Percentiles rank a stretch among this genome's conserved stretches.
Evolutionary conservation across 768 basidiomycete species (phyloP).

Genomic region (Lactarius sanguifluus): DNA sequence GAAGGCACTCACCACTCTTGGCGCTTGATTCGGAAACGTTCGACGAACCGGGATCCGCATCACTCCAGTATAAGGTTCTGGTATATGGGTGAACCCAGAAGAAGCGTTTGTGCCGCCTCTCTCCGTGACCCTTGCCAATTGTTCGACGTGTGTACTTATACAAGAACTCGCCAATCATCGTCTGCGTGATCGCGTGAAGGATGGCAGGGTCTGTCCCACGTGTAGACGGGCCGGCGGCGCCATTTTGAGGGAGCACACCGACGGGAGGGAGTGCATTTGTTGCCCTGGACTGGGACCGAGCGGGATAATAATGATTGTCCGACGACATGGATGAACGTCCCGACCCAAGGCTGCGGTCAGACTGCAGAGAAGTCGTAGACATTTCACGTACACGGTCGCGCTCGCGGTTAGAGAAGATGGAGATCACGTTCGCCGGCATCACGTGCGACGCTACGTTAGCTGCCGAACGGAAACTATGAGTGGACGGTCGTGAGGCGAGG

Average conservation of each 20-base stretch:
- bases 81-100: constrained; percentile 99
- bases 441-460: constrained; percentile 58
- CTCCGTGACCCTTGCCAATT: constrained; percentile 88
- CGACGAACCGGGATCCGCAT: constrained; percentile 87
- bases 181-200: constrained; percentile 98
- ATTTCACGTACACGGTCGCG: constrained; percentile 57
- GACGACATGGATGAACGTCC: constrained; percentile 84
- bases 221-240: constrained; percentile 25
- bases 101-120: constrained; percentile 89
- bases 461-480: constrained; percentile 79
- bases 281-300: constrained; percentile 38
- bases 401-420: constrained; percentile 34
- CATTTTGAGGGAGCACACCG: constrained; percentile 37
- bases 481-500: constrained; percentile 72
- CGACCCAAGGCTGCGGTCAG: constrained; percentile 66
- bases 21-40: constrained; percentile 90
- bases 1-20: constrained; percentile 81
- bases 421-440: constrained; percentile 49
- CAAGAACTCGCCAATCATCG: constrained; percentile 99
- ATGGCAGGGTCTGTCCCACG: constrained; percentile 74
- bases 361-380: constrained; percentile 68
- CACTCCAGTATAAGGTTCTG: constrained; percentile 96
- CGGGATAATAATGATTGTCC: constrained; percentile 56
- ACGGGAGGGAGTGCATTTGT: constrained; percentile 45
- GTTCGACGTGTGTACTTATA: constrained; percentile 93